Base-by-base conservation (phyloP, 2,329 filamentous ascomycete species). In the Trichoderma oligosporum region DNA sequence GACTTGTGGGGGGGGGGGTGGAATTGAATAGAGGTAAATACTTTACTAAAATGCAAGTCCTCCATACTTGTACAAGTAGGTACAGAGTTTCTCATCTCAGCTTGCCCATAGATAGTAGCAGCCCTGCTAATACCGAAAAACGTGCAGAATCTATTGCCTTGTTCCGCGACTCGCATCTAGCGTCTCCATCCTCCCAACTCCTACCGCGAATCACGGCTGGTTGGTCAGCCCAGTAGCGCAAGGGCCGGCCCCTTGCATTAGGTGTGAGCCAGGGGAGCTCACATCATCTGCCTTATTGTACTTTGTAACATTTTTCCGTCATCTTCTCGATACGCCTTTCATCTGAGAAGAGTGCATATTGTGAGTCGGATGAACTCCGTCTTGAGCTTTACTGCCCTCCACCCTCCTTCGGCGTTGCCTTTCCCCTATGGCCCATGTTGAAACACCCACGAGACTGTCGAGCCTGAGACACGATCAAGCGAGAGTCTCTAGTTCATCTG, bases 371-470 rank as follows among this genome's bases (percentile, higher is more conserved):
- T 20, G 39, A 45, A 38, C 51, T 54, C 39, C 39, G 18, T 36
- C 33, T 33, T 54, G 51, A 54, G 51, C 41, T 54, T 45, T 42
- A 29, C 39, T 42, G 22, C 51, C 51, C 51, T 54, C 51, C n/a
- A n/a, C n/a, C 51, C 22, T 54, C 22, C 12, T 25, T 42, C 27
- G 39, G 22, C 41, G 29, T 31, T 54, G 51, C 22, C 14, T 36
- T 44, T 35, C 45, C 29, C 51, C 39, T 20, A 22, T 54, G 51
- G 25, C 39, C 36, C 38, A 36, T 29, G 51, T 44, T 54, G 39
- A 54, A 54, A 54, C 51, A 24, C 29, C 31, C 42, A 38, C 51
- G n/a, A 45, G 39, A 54, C 51, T 20, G 39, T 54, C 51, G 8
- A 29, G 51, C 22, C 35, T 25, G 33, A 11, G 11, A 6, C 27